A percentile compares a stretch with the other conserved stretches of the same genome.
phyloP scores from a whole-genome alignment of 164 flowering plant genomes.

The Vitis riparia region DNA sequence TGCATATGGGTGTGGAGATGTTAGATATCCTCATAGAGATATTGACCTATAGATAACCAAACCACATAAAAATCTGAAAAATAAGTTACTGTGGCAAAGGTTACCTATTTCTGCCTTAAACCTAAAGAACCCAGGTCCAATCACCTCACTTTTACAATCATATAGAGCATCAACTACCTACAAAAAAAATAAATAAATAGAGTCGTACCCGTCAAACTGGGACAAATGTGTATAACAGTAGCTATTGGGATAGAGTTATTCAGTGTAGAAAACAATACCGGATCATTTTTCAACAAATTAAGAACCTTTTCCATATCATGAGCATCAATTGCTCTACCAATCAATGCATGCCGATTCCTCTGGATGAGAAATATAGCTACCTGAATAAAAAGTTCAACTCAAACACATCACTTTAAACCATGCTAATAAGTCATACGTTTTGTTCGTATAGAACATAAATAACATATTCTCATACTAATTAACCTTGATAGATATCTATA shows the following conservation, averaged over 20 bases:
- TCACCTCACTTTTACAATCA: conserved; percentile 99
- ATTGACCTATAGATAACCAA: too few relatives aligned
- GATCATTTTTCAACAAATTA: conserved; percentile 76
- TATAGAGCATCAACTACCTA: conserved; percentile 94
- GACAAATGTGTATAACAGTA: background rate
- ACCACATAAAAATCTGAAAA: background rate
- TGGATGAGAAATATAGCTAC: conserved; percentile 97
- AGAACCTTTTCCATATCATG: conserved; percentile 92
- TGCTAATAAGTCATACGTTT: too few relatives aligned
- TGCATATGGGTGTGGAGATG: too few relatives aligned
- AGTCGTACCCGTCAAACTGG: too few relatives aligned
- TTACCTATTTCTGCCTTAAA: conserved; percentile 99
- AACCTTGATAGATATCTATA: too few relatives aligned
- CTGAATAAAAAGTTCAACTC: conserved; percentile 37
- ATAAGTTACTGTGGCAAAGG: background rate
- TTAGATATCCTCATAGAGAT: too few relatives aligned
- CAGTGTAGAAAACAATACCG: conserved; percentile 41
- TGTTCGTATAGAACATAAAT: too few relatives aligned
- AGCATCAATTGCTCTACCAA: conserved; percentile 98
- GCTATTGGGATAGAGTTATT: background rate
- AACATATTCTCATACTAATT: too few relatives aligned
- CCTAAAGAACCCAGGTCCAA: conserved; percentile 97
- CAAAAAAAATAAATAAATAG: background rate
- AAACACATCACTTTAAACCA: background rate
- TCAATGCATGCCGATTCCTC: conserved; percentile 93